These are phyloP conservation scores for Rosa persica DNA, from an alignment of 306 rosid genomes.

Conservation along the genomic window DNA sequence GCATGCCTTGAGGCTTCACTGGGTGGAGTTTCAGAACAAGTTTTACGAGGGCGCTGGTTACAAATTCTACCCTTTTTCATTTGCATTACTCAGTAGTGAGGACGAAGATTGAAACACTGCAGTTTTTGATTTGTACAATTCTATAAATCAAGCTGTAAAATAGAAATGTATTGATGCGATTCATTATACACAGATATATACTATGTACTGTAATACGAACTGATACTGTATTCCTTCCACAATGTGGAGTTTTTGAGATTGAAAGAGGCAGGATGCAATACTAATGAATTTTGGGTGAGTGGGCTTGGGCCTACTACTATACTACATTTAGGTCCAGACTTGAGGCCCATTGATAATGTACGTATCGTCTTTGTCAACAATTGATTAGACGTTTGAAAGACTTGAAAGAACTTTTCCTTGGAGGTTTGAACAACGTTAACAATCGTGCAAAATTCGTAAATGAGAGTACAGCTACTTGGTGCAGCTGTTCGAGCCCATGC, in stretches of 20 bases:
- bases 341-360: not conserved
- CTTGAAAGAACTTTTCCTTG: conserved; percentile 8
- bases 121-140: not conserved
- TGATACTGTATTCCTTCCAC: not conserved
- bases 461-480: not conserved
- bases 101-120: conserved; percentile 50
- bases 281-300: not conserved
- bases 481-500: not conserved
- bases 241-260: not conserved
- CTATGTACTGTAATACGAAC: not conserved
- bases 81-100: conserved; percentile 45
- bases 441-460: not conserved
- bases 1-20: conserved; percentile 85
- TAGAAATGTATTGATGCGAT: not conserved
- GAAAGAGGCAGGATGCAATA: not conserved
- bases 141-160: not conserved
- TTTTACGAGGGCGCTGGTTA: conserved; percentile 76
- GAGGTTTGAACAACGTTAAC: conserved; percentile 9
- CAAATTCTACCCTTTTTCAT: conserved; percentile 74
- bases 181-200: not conserved
- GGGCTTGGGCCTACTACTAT: not conserved
- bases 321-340: not conserved
- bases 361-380: not conserved
- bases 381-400: conserved; percentile 8
- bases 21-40: conserved; percentile 85